Evolutionary conservation across 495 filamentous ascomycete species (phyloP).

Genomic region (Tuber brumale): DNA sequence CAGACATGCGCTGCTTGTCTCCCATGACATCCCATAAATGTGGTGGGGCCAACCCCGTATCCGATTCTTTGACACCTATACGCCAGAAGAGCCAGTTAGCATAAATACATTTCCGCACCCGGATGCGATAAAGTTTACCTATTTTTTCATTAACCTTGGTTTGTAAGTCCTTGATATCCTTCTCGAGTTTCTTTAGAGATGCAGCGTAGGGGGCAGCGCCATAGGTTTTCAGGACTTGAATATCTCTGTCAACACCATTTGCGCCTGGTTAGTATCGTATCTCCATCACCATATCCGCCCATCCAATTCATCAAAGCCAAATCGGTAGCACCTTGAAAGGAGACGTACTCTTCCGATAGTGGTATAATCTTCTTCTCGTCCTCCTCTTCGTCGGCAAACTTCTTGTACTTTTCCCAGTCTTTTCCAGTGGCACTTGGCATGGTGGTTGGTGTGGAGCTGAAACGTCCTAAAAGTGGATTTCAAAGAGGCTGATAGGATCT

Average conservation of each 20-base stretch:
- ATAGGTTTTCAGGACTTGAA: conserved; percentile 98
- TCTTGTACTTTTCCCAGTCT: conserved; percentile 99
- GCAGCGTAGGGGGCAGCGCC: conserved; percentile 92
- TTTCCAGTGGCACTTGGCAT: conserved; percentile 83
- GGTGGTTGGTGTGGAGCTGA: conserved; percentile 1
- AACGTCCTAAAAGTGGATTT: not conserved
- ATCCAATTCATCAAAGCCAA: conserved; percentile 6
- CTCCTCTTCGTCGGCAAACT: conserved; percentile 89
- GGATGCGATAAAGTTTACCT: conserved; percentile 44
- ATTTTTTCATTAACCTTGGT: conserved; percentile 97
- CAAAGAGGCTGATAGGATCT: not conserved
- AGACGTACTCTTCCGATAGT: conserved; percentile 81
- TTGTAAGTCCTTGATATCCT: conserved; percentile 97
- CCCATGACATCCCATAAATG: conserved; percentile 98
- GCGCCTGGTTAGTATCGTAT: conserved; percentile 11
- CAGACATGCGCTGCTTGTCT: conserved; percentile 93
- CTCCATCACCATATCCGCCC: conserved; percentile 10
- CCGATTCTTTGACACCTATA: conserved; percentile 78
- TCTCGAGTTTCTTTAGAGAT: conserved; percentile 87
- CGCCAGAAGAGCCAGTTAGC: not conserved
- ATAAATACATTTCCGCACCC: not conserved
- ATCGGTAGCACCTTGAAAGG: conserved; percentile 4
- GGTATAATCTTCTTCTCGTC: conserved; percentile 99
- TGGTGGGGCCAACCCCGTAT: conserved; percentile 93
- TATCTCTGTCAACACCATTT: conserved; percentile 61